These are phyloP conservation scores for Solanum ossicruentum DNA, from an alignment of 257 asterid genomes.

Conservation along the genomic window DNA sequence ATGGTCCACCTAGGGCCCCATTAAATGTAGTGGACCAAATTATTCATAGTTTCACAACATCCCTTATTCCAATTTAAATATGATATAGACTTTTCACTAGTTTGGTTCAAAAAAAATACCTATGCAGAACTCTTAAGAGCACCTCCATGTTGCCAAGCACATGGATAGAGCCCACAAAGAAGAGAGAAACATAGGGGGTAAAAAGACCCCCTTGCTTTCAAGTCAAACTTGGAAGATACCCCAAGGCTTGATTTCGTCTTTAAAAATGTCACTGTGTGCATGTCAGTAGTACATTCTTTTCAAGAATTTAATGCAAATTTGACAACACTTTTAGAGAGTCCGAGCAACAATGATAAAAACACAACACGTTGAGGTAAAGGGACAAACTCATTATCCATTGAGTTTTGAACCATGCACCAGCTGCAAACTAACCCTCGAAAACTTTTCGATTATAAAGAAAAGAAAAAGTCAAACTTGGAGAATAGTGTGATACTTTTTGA, in stretches of 20 bases:
- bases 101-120: slow-evolving; percentile 30
- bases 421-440: not conserved
- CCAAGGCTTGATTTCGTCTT: not conserved
- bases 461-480: not conserved
- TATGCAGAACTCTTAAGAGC: slow-evolving; percentile 7
- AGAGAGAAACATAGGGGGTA: not conserved
- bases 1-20: slow-evolving; percentile 51
- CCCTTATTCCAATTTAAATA: slow-evolving; percentile 41
- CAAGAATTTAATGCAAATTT: too few species aligned
- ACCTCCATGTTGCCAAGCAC: slow-evolving; percentile 50
- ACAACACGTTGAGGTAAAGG: not conserved
- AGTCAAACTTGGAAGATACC: not conserved
- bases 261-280: not conserved
- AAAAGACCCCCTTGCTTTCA: not conserved
- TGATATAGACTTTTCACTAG: slow-evolving; percentile 46
- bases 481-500: not conserved
- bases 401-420: not conserved
- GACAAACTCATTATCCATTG: not conserved
- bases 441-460: not conserved
- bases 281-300: not conserved
- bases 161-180: slow-evolving; percentile 45
- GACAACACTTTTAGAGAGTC: not conserved
- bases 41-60: slow-evolving; percentile 42
- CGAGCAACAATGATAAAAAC: not conserved
- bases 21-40: slow-evolving; percentile 47